phyloP scores from a whole-genome alignment of 805 yeast species.

The Jamesozyma piceae region DNA sequence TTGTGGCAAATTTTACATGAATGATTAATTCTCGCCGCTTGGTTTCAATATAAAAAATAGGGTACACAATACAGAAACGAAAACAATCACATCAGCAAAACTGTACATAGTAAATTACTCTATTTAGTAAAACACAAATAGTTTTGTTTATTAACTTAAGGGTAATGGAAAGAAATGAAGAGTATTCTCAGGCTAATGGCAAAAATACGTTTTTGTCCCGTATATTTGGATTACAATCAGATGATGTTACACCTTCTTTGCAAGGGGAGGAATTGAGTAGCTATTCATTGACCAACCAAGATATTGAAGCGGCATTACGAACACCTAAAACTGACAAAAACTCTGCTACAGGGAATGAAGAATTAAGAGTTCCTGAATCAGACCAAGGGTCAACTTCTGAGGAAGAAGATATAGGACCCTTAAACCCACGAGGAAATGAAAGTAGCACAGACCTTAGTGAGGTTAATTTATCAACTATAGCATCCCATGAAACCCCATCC shows the following conservation, averaged over 20 bases:
- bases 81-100: too few species aligned
- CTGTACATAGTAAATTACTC: too few species aligned
- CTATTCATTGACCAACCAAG: conserved; percentile 8
- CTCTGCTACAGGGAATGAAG: conserved; percentile 9
- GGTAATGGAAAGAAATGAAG: conserved; percentile 4
- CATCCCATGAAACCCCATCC: neutral
- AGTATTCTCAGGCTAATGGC: conserved; percentile 1
- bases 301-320: neutral
- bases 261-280: conserved; percentile 24
- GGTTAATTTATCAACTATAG: neutral
- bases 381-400: conserved; percentile 27
- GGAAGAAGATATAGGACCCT: conserved; percentile 13
- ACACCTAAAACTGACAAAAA: neutral
- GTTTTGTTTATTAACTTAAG: too few species aligned
- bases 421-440: conserved; percentile 1
- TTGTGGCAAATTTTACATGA: too few species aligned
- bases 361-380: conserved; percentile 25
- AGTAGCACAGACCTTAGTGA: neutral
- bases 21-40: too few species aligned
- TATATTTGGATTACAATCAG: conserved; percentile 28
- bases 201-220: conserved; percentile 28
- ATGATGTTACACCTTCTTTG: conserved; percentile 21
- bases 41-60: too few species aligned
- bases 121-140: too few species aligned
- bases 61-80: neutral